Base-by-base conservation (phyloP, 352 stramenopile species). In the Thalassiosira hispida region DNA sequence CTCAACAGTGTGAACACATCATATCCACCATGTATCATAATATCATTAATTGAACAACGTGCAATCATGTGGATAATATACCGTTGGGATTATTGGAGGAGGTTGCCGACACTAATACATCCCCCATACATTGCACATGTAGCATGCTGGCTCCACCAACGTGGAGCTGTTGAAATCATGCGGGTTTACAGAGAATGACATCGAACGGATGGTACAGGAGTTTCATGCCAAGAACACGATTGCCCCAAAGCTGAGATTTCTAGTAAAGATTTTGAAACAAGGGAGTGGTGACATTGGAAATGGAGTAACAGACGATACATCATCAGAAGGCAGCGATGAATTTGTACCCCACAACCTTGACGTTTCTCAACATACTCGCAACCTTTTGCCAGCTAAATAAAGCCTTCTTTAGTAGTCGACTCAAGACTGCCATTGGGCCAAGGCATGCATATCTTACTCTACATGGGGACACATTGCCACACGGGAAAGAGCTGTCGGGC, bases 361-460 rank as follows among this genome's bases (percentile, higher is more conserved):
- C 8, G 22, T 77, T 52, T 59, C 63, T 56, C 1, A 51, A 35
- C 25, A 57, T 5, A 46, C 38, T 18, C 46, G 47, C 22, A 20
- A 47, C 1, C 29, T 31, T 51, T 9, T 72, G 20, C 73, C 66
- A 1, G 46, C 62, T 12, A 23, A 31, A 14, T 46, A 25, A n/a
- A n/a, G n/a, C n/a, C 20, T 74, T 69, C 57, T 69, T 69, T 35
- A 51, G 42, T 31, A 35, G 47, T 22, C 55, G 84, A 33, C 64
- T 92, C 12, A 84, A 92, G 75, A 76, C 69, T 51, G 73, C 64
- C 2, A 67, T 92, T 53, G 86, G 77, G 40, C 86, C 86, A 12
- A 27, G 81, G 59, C 83, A 92, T 80, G 86, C 86, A 1, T 92
- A 90, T 76, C 65, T 92, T 25, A 61, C 79, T 11, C 73, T 87